phyloP scores from a whole-genome alignment of 306 rosid species.

The Cicer pinnatifidum region DNA sequence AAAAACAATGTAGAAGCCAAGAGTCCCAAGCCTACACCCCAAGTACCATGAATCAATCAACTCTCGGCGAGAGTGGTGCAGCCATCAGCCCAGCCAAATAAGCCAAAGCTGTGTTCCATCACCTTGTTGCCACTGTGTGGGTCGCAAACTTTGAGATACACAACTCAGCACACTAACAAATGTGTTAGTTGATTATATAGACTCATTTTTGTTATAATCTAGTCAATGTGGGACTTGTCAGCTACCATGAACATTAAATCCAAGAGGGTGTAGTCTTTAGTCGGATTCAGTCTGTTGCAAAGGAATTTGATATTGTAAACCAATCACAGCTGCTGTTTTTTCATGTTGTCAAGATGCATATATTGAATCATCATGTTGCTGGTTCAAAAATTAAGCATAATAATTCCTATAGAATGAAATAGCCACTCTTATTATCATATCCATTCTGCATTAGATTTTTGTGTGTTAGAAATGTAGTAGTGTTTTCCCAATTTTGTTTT shows the following conservation, averaged over 20 bases:
- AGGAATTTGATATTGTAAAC: neutral
- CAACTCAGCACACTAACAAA: neutral
- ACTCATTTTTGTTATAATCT: neutral
- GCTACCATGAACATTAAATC: neutral
- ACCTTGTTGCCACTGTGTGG: neutral
- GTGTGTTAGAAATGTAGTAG: no score
- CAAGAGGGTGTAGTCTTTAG: neutral
- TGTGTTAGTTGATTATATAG: neutral
- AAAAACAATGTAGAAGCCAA: no score
- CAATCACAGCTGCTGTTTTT: no score
- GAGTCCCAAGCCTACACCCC: neutral
- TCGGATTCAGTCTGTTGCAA: neutral
- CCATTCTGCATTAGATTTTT: no score
- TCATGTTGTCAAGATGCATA: no score
- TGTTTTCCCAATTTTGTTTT: no score
- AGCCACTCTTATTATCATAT: no score
- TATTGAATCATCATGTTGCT: no score
- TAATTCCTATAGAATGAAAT: no score
- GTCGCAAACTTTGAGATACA: neutral
- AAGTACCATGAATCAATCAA: no score
- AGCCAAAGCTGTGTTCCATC: constrained; percentile 3
- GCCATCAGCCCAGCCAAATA: neutral
- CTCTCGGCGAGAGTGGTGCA: neutral
- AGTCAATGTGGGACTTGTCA: neutral
- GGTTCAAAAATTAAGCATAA: no score